Evolutionary conservation across 352 stramenopile genomes (phyloP).

Genomic region (Pythium folliculosum): DNA sequence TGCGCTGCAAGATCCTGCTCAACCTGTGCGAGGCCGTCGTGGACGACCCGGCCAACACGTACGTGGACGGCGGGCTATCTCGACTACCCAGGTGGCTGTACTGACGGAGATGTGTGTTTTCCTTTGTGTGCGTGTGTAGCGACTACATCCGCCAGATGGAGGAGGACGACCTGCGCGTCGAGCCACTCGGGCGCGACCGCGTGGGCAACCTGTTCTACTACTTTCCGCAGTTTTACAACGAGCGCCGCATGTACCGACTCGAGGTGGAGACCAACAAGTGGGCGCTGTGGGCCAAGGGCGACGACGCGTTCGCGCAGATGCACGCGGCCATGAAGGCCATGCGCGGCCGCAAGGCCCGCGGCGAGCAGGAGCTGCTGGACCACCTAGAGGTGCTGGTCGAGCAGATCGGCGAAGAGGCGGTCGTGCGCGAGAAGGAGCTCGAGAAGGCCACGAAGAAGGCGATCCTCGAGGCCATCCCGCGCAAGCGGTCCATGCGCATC

Average conservation of each 20-base stretch:
- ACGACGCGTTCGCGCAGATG: constrained; percentile 60
- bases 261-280: constrained; percentile 50
- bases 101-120: too few species aligned
- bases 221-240: constrained; percentile 87
- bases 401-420: constrained; percentile 69
- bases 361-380: constrained; percentile 77
- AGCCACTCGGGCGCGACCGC: constrained; percentile 73
- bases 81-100: not conserved
- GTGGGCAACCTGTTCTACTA: constrained; percentile 81
- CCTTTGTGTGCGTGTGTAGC: constrained; percentile 27
- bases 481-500: constrained; percentile 80
- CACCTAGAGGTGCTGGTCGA: constrained; percentile 82
- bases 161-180: constrained; percentile 79
- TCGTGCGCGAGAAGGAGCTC: constrained; percentile 48
- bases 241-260: constrained; percentile 75
- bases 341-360: constrained; percentile 62
- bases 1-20: constrained; percentile 81
- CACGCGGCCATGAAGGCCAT: constrained; percentile 58
- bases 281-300: constrained; percentile 79
- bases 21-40: constrained; percentile 83
- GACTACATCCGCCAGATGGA: constrained; percentile 88
- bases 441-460: constrained; percentile 78
- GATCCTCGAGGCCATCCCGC: constrained; percentile 82
- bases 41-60: constrained; percentile 80
- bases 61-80: constrained; percentile 12